Evolutionary conservation across 2,329 filamentous ascomycete genomes (phyloP).

Genomic region (Xylariaceae sp.): DNA sequence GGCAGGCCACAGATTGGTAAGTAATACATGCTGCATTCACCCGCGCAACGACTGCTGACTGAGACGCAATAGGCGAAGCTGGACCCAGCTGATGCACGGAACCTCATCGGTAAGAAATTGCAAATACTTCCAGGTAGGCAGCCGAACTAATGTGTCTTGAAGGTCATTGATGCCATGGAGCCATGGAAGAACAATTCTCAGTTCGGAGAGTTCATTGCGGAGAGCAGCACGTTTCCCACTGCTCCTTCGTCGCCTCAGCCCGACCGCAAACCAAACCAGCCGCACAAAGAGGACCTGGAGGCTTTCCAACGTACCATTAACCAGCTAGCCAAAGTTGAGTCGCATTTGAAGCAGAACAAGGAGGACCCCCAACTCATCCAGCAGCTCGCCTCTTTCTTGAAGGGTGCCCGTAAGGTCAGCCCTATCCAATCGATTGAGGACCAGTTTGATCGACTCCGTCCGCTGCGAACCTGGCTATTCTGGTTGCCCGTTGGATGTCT

Average conservation of each 20-base stretch:
- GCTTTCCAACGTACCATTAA: slow-evolving; percentile 62
- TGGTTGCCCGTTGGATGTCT: slow-evolving; percentile 87
- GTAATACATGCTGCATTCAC: slow-evolving; percentile 37
- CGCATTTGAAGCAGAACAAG: slow-evolving; percentile 61
- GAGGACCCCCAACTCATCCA: slow-evolving; percentile 64
- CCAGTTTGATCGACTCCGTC: slow-evolving; percentile 85
- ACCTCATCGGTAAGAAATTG: slow-evolving; percentile 68
- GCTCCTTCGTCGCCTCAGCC: slow-evolving; percentile 58
- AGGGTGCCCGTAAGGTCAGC: slow-evolving; percentile 65
- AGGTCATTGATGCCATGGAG: slow-evolving; percentile 89
- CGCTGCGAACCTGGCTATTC: slow-evolving; percentile 87
- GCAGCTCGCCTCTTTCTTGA: slow-evolving; percentile 67
- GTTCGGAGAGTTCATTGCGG: slow-evolving; percentile 74
- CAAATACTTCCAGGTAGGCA: not conserved
- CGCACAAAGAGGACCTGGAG: slow-evolving; percentile 64
- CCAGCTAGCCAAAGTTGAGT: slow-evolving; percentile 63
- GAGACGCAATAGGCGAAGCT: slow-evolving; percentile 63
- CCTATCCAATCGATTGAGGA: slow-evolving; percentile 67
- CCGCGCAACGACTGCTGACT: slow-evolving; percentile 35
- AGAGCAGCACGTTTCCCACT: slow-evolving; percentile 68
- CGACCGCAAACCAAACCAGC: slow-evolving; percentile 56
- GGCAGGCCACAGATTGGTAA: slow-evolving; percentile 96
- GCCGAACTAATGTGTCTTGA: slow-evolving; percentile 27
- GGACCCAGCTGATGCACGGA: slow-evolving; percentile 88
- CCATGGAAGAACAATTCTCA: slow-evolving; percentile 85